Percentiles rank a stretch among this genome's conserved stretches.
Evolutionary conservation across 345 rosid species (phyloP).

Genomic region (Pugionium dolabratum): DNA sequence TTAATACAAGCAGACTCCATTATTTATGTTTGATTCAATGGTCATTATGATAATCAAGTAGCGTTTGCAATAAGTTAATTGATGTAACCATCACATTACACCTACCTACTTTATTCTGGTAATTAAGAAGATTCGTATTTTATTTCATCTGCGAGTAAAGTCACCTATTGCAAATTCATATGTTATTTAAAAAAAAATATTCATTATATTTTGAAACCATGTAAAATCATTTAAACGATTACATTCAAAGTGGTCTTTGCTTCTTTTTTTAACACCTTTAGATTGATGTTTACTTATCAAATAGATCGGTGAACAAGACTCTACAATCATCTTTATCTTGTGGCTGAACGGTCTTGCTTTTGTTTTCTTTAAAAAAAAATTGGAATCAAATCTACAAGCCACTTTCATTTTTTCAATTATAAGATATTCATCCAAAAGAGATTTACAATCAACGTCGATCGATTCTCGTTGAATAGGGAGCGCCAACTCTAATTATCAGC

Average conservation of each 20-base stretch:
- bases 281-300: conserved; percentile 35
- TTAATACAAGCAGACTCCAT: conserved; percentile 25
- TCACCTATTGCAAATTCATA: conserved; percentile 16
- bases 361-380: background rate
- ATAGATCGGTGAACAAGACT: conserved; percentile 35
- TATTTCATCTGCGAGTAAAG: conserved; percentile 4
- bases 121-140: conserved; percentile 6
- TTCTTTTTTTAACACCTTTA: conserved; percentile 20
- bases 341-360: conserved; percentile 43
- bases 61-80: conserved; percentile 30
- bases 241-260: conserved; percentile 34
- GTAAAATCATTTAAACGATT: conserved; percentile 22
- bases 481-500: conserved; percentile 8
- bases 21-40: conserved; percentile 34
- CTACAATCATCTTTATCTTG: conserved; percentile 36
- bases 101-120: background rate
- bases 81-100: conserved; percentile 34
- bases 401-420: conserved; percentile 30
- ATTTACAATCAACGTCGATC: conserved; percentile 35
- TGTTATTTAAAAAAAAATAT: conserved; percentile 1
- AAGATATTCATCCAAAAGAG: conserved; percentile 38
- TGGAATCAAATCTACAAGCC: conserved; percentile 36
- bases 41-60: conserved; percentile 29
- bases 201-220: conserved; percentile 16
- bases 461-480: conserved; percentile 13